Base-by-base conservation (phyloP, 371 early-diverging fungal species). In the Rhizopus microsporus region DNA sequence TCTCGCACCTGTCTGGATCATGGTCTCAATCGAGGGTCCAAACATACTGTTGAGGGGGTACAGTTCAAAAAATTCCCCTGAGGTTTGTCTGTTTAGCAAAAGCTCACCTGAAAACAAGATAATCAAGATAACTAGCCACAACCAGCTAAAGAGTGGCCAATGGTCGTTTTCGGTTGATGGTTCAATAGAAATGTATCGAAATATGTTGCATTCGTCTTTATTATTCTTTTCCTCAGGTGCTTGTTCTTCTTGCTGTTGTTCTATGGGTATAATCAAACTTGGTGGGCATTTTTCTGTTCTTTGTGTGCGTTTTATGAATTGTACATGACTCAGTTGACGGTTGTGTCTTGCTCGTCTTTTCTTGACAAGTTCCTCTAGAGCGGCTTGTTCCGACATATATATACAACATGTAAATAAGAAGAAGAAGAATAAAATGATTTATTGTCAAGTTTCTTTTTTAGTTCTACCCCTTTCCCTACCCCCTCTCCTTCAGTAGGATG, bases 41-140 rank as follows among this genome's bases (percentile, higher is more conserved):
- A 85, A 62, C 80, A 83, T 78, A 15, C 71, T 68, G 49, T 85
- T 85, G 60, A 82, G 72, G 4, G 83, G 81, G 1, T 62, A 55
- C 1, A 79, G 59, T 52, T 78, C 65, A 40, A 85, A 54, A 40
- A 67, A 60, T 33, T 66, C 66, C 4, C 66, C 66, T 46, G 62
- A 47, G 16, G 40, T 66, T 35, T 61, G 58, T 32, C 46, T 48
- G 46, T 57, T 61, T 23, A 61, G 29, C 15, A 66, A 35, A 13
- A 66, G 33, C 13, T 66, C 66, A 10, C 66, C 66, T 30, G 62
- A 57, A 51, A 66, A 66, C 9, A 61, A 44, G 4, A 66, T 37
- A 6, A 58, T 8, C 4, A 48, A 30, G 1, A 66, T 31, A 0
- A 35, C 15, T 7, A 57, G 32, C 35, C 57, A 54, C 7, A 66